Evolutionary conservation across 192 early-diverging fungal genomes (phyloP).

Genomic region (Coemansia sp.): DNA sequence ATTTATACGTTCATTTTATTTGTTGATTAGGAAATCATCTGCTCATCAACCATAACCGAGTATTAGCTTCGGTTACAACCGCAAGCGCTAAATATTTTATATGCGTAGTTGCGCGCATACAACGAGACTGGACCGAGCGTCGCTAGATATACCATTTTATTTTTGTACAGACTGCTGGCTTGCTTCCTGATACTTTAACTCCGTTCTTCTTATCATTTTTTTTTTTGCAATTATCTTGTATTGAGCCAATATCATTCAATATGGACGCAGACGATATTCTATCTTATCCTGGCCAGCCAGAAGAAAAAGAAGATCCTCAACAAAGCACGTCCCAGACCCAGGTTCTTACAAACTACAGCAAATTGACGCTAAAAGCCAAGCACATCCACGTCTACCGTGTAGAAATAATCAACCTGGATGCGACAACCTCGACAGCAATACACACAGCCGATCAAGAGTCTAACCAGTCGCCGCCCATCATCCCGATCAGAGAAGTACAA

Average conservation of each 20-base stretch:
- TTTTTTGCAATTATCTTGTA: too few relatives aligned
- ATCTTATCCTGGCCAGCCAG: slow-evolving; percentile 3
- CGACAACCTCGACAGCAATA: background rate
- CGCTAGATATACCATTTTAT: too few relatives aligned
- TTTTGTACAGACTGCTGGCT: too few relatives aligned
- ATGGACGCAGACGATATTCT: background rate
- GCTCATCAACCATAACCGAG: background rate
- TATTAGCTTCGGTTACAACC: too few relatives aligned
- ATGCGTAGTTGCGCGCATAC: too few relatives aligned
- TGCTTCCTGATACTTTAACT: too few relatives aligned
- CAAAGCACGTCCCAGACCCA: background rate
- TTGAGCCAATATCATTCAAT: background rate
- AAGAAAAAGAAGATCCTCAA: background rate
- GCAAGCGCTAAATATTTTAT: too few relatives aligned
- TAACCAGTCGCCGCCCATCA: background rate
- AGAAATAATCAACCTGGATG: slow-evolving; percentile 34
- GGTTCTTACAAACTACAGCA: slow-evolving; percentile 21
- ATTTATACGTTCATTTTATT: too few relatives aligned
- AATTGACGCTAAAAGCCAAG: slow-evolving; percentile 12
- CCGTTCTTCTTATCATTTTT: too few relatives aligned
- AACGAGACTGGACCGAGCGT: too few relatives aligned
- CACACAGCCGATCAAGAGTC: background rate
- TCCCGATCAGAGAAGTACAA: background rate
- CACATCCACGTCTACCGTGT: slow-evolving; percentile 36
- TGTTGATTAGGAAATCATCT: background rate